Conservation (phyloP, 2,329 filamentous ascomycete species). For the Colletotrichum navitas region DNA sequence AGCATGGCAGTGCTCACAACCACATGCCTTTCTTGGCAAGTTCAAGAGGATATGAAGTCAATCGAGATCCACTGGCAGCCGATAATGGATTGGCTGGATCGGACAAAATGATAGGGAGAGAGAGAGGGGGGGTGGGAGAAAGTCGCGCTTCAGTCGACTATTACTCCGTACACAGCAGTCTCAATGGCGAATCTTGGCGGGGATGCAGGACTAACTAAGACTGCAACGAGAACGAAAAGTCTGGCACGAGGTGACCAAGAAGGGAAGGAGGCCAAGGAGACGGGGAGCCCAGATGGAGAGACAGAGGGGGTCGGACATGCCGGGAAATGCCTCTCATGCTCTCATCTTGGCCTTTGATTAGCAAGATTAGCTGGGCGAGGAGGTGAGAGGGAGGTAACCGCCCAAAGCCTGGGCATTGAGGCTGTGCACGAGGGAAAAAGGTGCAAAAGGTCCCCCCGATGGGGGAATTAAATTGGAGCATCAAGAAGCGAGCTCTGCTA, state of each 20-base stretch:
- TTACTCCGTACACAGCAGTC: slow-evolving; percentile 28
- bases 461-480: slow-evolving; percentile 40
- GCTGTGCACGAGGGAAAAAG: slow-evolving; percentile 39
- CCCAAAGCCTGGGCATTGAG: slow-evolving; percentile 41
- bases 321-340: slow-evolving; percentile 18
- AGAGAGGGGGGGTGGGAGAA: slow-evolving; percentile 8
- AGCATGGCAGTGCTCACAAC: slow-evolving; percentile 41
- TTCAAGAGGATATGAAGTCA: slow-evolving; percentile 35
- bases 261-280: slow-evolving; percentile 36
- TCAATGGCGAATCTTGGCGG: slow-evolving; percentile 30
- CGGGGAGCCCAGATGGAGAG: slow-evolving; percentile 20
- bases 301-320: slow-evolving; percentile 20
- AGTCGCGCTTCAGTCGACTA: slow-evolving; percentile 31
- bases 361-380: slow-evolving; percentile 33
- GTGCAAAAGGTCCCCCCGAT: slow-evolving; percentile 36
- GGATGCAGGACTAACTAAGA: background rate
- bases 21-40: slow-evolving; percentile 42
- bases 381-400: slow-evolving; percentile 35
- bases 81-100: slow-evolving; percentile 23
- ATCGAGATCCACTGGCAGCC: slow-evolving; percentile 27
- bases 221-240: slow-evolving; percentile 14
- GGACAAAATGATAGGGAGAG: slow-evolving; percentile 21
- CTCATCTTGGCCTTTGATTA: slow-evolving; percentile 35
- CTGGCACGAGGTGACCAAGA: slow-evolving; percentile 28
- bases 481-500: slow-evolving; percentile 30